Percentiles rank a stretch among this genome's conserved stretches.
phyloP scores from a whole-genome alignment of 441 rosid genomes.

The Corymbia citriodora region DNA sequence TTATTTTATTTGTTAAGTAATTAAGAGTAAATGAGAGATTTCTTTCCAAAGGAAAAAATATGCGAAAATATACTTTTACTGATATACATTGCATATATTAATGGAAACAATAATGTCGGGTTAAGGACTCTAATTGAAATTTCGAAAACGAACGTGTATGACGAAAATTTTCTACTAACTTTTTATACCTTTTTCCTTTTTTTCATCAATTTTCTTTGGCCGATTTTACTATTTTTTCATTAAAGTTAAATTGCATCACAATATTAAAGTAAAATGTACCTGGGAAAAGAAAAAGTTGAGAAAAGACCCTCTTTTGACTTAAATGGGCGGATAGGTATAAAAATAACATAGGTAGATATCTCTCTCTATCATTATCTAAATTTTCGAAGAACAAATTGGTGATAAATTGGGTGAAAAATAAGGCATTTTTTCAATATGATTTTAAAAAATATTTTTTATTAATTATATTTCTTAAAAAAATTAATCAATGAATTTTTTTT shows the following conservation, averaged over 20 bases:
- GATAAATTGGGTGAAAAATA: accelerated
- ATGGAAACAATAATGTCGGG: background rate
- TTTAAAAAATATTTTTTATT: no score
- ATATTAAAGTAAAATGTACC: background rate
- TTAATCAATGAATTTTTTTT: no score
- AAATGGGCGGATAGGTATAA: background rate
- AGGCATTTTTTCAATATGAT: background rate
- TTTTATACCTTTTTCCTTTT: accelerated
- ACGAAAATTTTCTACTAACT: background rate
- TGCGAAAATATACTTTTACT: accelerated
- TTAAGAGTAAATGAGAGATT: background rate
- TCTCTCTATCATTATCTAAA: background rate
- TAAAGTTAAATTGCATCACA: accelerated
- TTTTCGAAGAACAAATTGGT: background rate
- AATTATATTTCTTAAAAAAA: accelerated
- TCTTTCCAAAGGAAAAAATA: background rate
- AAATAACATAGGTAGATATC: background rate
- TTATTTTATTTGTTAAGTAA: background rate
- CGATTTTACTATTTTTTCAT: background rate
- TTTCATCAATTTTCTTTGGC: background rate
- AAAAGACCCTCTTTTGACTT: background rate
- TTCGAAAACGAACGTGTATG: background rate
- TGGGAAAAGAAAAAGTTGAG: background rate
- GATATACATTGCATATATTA: background rate
- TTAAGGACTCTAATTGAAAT: background rate